Conservation (phyloP, 1,139 yeast genomes). For the Scheffersomyces illinoinensis region DNA sequence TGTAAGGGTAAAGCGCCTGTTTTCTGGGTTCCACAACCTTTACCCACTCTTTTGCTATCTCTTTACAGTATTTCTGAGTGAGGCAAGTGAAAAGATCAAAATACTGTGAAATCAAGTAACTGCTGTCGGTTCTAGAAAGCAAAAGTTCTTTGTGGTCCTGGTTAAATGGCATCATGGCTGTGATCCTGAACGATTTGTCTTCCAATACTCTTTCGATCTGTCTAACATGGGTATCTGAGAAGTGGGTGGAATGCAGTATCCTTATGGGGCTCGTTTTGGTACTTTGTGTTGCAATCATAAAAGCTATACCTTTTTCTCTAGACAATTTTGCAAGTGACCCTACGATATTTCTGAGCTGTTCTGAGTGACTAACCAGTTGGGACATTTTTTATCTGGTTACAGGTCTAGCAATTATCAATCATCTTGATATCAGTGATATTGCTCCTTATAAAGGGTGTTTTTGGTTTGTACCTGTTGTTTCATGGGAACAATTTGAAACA, state of each 20-base stretch:
- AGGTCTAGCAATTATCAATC: neutral
- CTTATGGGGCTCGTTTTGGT: slow-evolving; percentile 4
- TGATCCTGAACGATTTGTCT: slow-evolving; percentile 1
- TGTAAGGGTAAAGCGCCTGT: slow-evolving; percentile 66
- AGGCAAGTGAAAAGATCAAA: slow-evolving; percentile 11
- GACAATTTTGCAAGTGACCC: neutral
- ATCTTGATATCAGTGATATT: neutral
- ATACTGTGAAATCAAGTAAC: slow-evolving; percentile 8
- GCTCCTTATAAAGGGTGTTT: neutral
- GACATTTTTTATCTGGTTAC: neutral
- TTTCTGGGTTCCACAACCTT: slow-evolving; percentile 65
- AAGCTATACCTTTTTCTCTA: slow-evolving; percentile 4
- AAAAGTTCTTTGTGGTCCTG: neutral
- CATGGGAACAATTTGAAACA: neutral
- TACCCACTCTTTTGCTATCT: slow-evolving; percentile 69
- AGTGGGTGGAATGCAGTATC: slow-evolving; percentile 15
- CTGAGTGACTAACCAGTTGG: slow-evolving; percentile 1
- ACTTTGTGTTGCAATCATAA: slow-evolving; percentile 8
- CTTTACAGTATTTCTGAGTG: slow-evolving; percentile 59
- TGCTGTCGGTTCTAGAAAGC: neutral
- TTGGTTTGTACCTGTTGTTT: neutral
- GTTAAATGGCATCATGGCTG: slow-evolving; percentile 9
- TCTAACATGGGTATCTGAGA: slow-evolving; percentile 11
- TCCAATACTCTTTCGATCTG: slow-evolving; percentile 8
- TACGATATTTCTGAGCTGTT: neutral